A percentile compares a stretch with the other conserved stretches of the same genome.
phyloP scores from a whole-genome alignment of 306 rosid species.

The Pueraria montana region DNA sequence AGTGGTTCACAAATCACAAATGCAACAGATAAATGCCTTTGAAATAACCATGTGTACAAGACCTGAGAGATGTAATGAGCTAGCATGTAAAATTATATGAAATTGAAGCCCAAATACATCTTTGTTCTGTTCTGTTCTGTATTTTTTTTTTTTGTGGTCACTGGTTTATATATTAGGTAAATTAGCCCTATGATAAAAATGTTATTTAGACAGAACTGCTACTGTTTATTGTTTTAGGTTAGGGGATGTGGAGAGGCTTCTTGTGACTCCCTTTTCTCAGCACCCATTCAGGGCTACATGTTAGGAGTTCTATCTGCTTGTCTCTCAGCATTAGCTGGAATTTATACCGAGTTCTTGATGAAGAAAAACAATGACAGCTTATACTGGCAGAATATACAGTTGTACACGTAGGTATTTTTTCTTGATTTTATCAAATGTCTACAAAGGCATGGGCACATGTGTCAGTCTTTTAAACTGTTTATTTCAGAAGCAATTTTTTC shows the following conservation, averaged over 20 bases:
- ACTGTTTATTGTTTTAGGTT: slow-evolving; percentile 60
- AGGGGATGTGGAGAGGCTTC: slow-evolving; percentile 93
- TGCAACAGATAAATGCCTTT: slow-evolving; percentile 16
- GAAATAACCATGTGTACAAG: slow-evolving; percentile 27
- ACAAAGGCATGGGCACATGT: not conserved
- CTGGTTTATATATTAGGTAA: not conserved
- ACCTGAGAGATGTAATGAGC: not conserved
- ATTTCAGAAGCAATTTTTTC: slow-evolving; percentile 21
- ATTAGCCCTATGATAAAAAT: slow-evolving; percentile 8
- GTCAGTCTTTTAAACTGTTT: slow-evolving; percentile 53
- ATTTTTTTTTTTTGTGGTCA: not conserved
- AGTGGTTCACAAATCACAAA: not conserved
- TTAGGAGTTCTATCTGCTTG: slow-evolving; percentile 90
- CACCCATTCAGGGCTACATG: slow-evolving; percentile 92
- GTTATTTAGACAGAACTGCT: slow-evolving; percentile 34
- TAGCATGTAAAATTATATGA: slow-evolving; percentile 20
- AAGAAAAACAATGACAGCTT: slow-evolving; percentile 96
- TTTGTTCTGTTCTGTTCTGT: not conserved
- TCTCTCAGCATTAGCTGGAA: slow-evolving; percentile 96
- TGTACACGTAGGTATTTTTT: slow-evolving; percentile 87
- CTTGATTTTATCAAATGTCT: slow-evolving; percentile 32
- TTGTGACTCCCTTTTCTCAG: slow-evolving; percentile 85
- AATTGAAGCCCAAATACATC: slow-evolving; percentile 16
- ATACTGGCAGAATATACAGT: slow-evolving; percentile 97
- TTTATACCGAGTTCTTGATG: slow-evolving; percentile 95